phyloP scores from a whole-genome alignment of 129 eudicot species.

The Ambrosia artemisiifolia region DNA sequence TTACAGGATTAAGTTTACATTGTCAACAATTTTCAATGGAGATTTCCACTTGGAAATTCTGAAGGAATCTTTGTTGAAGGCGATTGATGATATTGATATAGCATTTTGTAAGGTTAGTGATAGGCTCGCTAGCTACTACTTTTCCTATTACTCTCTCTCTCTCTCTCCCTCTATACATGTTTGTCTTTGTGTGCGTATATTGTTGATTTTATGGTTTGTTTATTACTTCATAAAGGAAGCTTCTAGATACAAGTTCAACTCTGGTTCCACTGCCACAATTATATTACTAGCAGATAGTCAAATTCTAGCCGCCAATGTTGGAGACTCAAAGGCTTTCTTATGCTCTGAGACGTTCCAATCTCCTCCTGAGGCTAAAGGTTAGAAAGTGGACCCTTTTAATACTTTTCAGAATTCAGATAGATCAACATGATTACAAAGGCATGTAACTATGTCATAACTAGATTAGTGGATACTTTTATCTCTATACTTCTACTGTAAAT shows the following conservation, averaged over 20 bases:
- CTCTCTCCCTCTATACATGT: background rate
- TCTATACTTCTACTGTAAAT: background rate
- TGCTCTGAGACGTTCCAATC: constrained; percentile 82
- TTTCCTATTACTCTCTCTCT: background rate
- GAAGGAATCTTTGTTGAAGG: constrained; percentile 79
- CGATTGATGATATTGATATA: constrained; percentile 79
- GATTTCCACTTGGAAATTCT: constrained; percentile 79
- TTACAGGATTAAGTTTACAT: constrained; percentile 55
- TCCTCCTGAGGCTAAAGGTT: constrained; percentile 89
- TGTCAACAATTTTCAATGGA: constrained; percentile 53
- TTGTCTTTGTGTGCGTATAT: background rate
- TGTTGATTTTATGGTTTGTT: constrained; percentile 16
- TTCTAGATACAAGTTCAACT: constrained; percentile 52
- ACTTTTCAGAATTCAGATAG: constrained; percentile 2
- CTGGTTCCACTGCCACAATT: constrained; percentile 92
- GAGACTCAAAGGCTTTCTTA: constrained; percentile 91
- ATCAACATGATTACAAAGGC: background rate
- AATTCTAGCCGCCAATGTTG: constrained; percentile 84
- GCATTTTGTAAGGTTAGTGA: constrained; percentile 63
- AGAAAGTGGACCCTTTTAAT: constrained; percentile 26
- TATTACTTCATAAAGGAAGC: constrained; percentile 69
- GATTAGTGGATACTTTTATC: constrained; percentile 1
- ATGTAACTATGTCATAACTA: constrained; percentile 14
- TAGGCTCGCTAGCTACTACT: background rate
- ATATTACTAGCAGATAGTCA: constrained; percentile 70